Evolutionary conservation across 1,284 basidiomycete species (phyloP), one percentile per base, ranked within the genome.

Genomic region (Xanthoconium separans): DNA sequence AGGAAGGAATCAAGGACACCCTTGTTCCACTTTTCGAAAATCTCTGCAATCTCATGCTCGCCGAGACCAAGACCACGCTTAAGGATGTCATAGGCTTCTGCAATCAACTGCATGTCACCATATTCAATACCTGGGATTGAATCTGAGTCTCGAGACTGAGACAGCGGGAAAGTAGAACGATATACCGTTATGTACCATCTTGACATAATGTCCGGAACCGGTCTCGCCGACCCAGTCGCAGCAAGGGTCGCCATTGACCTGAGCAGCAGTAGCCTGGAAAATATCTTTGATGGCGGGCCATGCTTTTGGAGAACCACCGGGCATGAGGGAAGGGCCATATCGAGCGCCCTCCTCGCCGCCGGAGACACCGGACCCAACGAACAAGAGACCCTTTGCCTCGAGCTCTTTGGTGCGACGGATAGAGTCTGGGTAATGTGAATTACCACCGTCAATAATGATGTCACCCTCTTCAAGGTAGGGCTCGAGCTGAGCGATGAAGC

Each of bases 71-170:
- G 88, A 64, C 96, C 97, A 65, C 93, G 91, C 75, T 96, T 97
- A 72, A 99, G 88, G 75, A 99, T 98, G 73, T 98, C 95, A 74
- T 97, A 98, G 18, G 91, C 94, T 78, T 99, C 97, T 63, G 94
- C 92, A 67, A 99, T 99, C 72, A 99, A 81, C 77, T 99, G 97
- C 97, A 99, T 99, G 79, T 99, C 97, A 76, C 97, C 97, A 76
- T 99, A 99, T 76, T 98, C 95, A 74, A 98, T 98, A 80, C 94
- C 89, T 91, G 46, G 0, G 16, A 47, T 45, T 12, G 27, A 37
- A 31, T 13, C 22, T 54, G 46, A 63, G 56, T 47, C 29, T 30
- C 42, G 39, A 58, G n/a, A 58, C 57, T 48, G 47, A 55, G 47
- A 56, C 56, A 27, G 27, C 27, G 44, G 55, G 37, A 39, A 52